Conservation (phyloP, 352 stramenopile genomes). For the Saprolegnia parasitica region DNA sequence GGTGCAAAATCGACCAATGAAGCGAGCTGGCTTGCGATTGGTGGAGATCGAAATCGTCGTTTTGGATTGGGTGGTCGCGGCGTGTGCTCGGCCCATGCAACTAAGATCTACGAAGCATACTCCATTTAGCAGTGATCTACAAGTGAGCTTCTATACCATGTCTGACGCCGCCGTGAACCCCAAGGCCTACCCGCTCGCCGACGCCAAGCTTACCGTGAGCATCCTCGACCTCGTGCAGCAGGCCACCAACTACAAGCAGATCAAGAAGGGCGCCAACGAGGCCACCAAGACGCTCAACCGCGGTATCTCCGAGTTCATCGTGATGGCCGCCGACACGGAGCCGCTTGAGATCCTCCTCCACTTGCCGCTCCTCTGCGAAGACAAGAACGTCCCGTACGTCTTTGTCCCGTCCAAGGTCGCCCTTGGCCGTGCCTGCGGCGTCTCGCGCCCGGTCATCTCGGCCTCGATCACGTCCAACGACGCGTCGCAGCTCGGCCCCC, state of each 20-base stretch:
- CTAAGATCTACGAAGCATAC: not conserved
- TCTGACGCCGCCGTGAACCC: conserved; percentile 83
- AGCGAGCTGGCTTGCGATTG: not conserved
- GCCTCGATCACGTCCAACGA: conserved; percentile 99
- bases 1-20: conserved; percentile 19
- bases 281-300: conserved; percentile 99
- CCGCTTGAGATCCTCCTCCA: conserved; percentile 99
- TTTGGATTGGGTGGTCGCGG: conserved; percentile 24
- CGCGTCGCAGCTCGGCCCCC: conserved; percentile 96
- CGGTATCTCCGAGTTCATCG: conserved; percentile 99
- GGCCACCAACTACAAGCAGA: conserved; percentile 99
- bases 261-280: conserved; percentile 99
- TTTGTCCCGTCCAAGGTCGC: conserved; percentile 97
- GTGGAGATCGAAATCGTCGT: not conserved
- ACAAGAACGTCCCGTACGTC: conserved; percentile 95
- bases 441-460: conserved; percentile 98
- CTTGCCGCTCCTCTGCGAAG: conserved; percentile 97
- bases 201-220: conserved; percentile 97
- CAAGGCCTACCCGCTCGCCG: conserved; percentile 97
- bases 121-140: conserved; percentile 74
- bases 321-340: conserved; percentile 99
- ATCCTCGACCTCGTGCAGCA: conserved; percentile 99
- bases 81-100: not conserved
- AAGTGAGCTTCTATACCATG: conserved; percentile 83
- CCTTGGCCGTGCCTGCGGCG: conserved; percentile 97